Evolutionary conservation across 163 green algal species (phyloP), one percentile per base, ranked within the genome.

Genomic region (Chlorella variabilis): DNA sequence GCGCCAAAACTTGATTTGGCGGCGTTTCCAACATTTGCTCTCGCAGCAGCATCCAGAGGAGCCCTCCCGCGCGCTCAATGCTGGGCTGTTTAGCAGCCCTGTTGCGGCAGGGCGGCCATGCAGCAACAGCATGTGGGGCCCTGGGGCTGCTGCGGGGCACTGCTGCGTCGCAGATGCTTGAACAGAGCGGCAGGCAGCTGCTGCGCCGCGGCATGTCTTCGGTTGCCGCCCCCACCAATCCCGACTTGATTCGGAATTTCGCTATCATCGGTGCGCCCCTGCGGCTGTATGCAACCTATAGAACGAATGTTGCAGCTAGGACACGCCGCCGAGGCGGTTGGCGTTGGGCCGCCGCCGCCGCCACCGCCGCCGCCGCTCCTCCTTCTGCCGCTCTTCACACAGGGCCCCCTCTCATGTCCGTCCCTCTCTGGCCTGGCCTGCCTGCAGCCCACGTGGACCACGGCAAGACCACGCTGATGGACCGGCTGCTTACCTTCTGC

Each of bases 391-490:
- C 45, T 54, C 15, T 11, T 15, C 11, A 23, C 15, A 15, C 11
- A 23, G 11, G 45, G 11, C 45, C 45, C 11, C 45, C 45, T 15
- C 45, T 23, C 11, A 54, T 15, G 45, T 54, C 45, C 15, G 11
- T 23, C 45, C 34, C n/a, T 61, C 11, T 41, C 68, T 61, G 6
- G 8, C 33, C 68, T 42, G 8, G 33, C 29, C 15, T 71, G 39
- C 7, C 29, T 75, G 71, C 80, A 85, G 88, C 88, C 0, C 88
- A 92, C 38, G 88, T 92, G 25, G 88, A 92, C 59, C 86, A 91
- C 77, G 88, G 88, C 68, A 92, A 97, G 86, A 97, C 94, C 1
- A 97, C 94, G 0, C 91, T 98, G 0, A 92, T 98, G 83, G 94
- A 98, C 80, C 80, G 90, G 4, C 89, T 98, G 76, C 87, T 98